A percentile compares a stretch with the other conserved stretches of the same genome.
These are phyloP conservation scores for Pythium oligandrum DNA, from an alignment of 352 stramenopile species.

Conservation along the genomic window DNA sequence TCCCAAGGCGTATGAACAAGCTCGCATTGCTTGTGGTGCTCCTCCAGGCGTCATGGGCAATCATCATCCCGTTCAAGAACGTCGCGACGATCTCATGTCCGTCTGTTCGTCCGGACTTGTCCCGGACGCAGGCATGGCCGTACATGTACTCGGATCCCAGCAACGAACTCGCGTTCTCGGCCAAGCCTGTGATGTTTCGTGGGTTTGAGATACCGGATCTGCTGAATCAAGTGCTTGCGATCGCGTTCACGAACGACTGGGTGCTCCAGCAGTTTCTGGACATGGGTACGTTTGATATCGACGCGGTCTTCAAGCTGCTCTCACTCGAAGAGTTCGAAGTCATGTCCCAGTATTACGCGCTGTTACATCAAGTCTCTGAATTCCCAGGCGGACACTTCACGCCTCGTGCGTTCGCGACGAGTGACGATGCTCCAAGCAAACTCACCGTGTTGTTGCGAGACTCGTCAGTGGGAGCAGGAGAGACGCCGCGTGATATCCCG, in stretches of 20 bases:
- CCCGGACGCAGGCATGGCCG: slow-evolving; percentile 3
- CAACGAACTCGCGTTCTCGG: slow-evolving; percentile 3
- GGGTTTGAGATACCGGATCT: slow-evolving; percentile 25
- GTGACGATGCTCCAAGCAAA: slow-evolving; percentile 1
- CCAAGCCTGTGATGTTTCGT: slow-evolving; percentile 6
- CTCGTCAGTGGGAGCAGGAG: background rate
- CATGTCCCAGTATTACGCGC: slow-evolving; percentile 33
- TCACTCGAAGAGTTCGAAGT: slow-evolving; percentile 25
- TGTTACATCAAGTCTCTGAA: slow-evolving; percentile 34
- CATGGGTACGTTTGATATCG: slow-evolving; percentile 27
- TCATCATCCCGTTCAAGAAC: slow-evolving; percentile 36
- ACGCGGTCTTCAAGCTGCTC: slow-evolving; percentile 30
- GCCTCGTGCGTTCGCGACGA: slow-evolving; percentile 11
- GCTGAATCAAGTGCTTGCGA: slow-evolving; percentile 24
- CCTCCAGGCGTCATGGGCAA: slow-evolving; percentile 33
- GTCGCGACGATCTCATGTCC: slow-evolving; percentile 31
- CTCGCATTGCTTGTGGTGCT: slow-evolving; percentile 18
- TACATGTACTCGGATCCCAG: slow-evolving; percentile 7
- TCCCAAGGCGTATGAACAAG: slow-evolving; percentile 17
- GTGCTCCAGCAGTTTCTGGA: slow-evolving; percentile 23
- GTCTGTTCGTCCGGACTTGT: slow-evolving; percentile 21
- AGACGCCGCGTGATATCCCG: slow-evolving; percentile 2
- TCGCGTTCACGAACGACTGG: slow-evolving; percentile 16
- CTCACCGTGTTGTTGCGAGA: slow-evolving; percentile 25
- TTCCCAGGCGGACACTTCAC: slow-evolving; percentile 34